These are phyloP conservation scores for Triticum aestivum DNA, from an alignment of 176 grass and related monocot genomes.

Conservation along the genomic window DNA sequence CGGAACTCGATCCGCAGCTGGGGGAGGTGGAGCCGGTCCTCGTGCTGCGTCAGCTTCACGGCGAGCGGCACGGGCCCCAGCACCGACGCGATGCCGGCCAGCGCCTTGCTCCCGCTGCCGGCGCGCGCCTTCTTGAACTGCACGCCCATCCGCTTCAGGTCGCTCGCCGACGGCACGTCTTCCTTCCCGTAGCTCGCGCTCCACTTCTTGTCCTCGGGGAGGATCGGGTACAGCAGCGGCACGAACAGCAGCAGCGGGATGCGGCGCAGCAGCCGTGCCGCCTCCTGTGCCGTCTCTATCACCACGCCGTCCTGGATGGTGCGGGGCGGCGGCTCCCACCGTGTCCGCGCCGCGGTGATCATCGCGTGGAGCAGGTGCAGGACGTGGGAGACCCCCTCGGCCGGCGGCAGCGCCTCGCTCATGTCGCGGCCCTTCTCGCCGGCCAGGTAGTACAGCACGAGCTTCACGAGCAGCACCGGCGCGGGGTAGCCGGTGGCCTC, in stretches of 20 bases:
- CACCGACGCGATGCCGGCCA: slow-evolving; percentile 26
- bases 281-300: slow-evolving; percentile 18
- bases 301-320: slow-evolving; percentile 3
- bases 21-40: slow-evolving; percentile 33
- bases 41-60: slow-evolving; percentile 42
- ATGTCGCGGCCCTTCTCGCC: slow-evolving; percentile 44
- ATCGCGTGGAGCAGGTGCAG: slow-evolving; percentile 45
- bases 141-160: slow-evolving; percentile 61
- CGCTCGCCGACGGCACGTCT: slow-evolving; percentile 42
- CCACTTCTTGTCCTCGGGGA: slow-evolving; percentile 44
- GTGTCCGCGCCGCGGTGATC: slow-evolving; percentile 26
- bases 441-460: slow-evolving; percentile 35
- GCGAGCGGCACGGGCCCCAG: slow-evolving; percentile 43
- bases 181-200: slow-evolving; percentile 33
- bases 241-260: slow-evolving; percentile 47
- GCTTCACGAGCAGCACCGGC: slow-evolving; percentile 25
- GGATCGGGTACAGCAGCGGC: slow-evolving; percentile 50
- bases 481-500: background rate
- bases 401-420: background rate
- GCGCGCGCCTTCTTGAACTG: slow-evolving; percentile 25
- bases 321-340: slow-evolving; percentile 27
- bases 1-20: slow-evolving; percentile 45
- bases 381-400: slow-evolving; percentile 16
- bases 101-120: background rate
- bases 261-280: slow-evolving; percentile 27